Evolutionary conservation across 1,284 basidiomycete genomes (phyloP).

Genomic region (Kwoniella shivajii): DNA sequence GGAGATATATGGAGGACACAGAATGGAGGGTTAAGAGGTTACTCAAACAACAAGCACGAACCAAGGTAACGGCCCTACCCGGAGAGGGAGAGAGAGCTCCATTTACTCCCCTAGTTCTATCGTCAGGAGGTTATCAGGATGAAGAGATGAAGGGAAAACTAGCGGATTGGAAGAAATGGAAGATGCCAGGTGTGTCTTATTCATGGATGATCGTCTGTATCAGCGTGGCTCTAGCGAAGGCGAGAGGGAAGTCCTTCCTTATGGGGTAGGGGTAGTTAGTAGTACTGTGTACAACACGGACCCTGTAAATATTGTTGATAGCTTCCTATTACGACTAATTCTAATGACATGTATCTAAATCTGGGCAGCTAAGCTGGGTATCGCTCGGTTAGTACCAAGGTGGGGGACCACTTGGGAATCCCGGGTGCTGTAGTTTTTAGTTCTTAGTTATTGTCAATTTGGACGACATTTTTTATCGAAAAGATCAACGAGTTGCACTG

Average conservation of each 20-base stretch:
- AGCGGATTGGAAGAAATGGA: neutral
- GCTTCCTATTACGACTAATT: too few relatives aligned
- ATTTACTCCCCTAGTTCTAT: neutral
- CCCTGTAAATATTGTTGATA: too few relatives aligned
- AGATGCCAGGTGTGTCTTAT: neutral
- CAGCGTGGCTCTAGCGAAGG: neutral
- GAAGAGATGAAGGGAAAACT: neutral
- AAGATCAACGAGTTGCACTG: too few relatives aligned
- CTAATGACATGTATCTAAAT: too few relatives aligned
- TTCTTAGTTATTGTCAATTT: too few relatives aligned
- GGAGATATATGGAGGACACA: neutral
- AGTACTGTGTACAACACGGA: too few relatives aligned
- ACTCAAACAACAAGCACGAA: neutral
- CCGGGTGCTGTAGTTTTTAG: conserved; percentile 9
- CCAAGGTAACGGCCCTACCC: neutral
- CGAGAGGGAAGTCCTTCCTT: neutral
- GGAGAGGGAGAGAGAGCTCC: neutral
- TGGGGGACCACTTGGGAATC: conserved; percentile 10
- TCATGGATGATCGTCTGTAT: neutral
- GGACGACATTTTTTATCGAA: too few relatives aligned
- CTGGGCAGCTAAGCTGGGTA: conserved; percentile 1
- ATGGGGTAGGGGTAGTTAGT: too few relatives aligned
- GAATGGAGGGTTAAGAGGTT: neutral
- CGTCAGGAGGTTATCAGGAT: neutral
- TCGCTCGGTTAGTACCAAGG: conserved; percentile 10